Base-by-base conservation (phyloP, 1,284 basidiomycete genomes). In the Sporisorium iseilematis-ciliati region DNA sequence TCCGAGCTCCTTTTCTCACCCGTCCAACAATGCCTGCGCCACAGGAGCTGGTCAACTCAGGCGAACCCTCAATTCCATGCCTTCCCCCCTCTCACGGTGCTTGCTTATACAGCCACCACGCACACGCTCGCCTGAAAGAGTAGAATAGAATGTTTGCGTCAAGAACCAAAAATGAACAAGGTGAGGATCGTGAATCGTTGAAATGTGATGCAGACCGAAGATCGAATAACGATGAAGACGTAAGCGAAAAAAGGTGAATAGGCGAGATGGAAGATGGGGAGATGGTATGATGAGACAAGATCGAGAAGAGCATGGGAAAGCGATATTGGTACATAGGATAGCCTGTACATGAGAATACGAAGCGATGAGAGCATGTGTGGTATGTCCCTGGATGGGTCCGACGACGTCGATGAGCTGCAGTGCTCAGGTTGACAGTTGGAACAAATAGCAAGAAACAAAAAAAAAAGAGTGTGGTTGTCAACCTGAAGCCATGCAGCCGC, bases 391-490 rank as follows among this genome's bases (percentile, higher is more conserved):
- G 35, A 45, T 26, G 35, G 12, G 7, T 11, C 29, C 8, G 20
- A 8, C 20, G 23, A n/a, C 35, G 16, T 20, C 18, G 40, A 54
- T 31, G 16, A 31, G 49, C 62, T 55, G 55, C 58, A 46, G 41
- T 26, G 35, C 43, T 26, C 50, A 61, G 54, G 46, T 50, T 56
- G 60, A 48, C 68, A 61, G 68, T 71, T 71, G 68, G 62, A 53
- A 35, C 20, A 42, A 33, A n/a, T 52, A 52, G 23, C 46, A 48
- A 38, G 46, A 40, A 20, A 43, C 20, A 12, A 16, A 57, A 70
- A 12, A 16, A 57, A 70, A 65, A 53, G 68, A 71, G 25, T 61
- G 68, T 71, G 68, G 51, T 25, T 57, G 62, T 54, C 68, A 46
- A 53, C 55, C 54, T 57, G 50, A 40, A 29, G 51, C 51, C 7